These are phyloP conservation scores for Zalaria sp. DNA, from an alignment of 2,329 filamentous ascomycete genomes.

Conservation along the genomic window DNA sequence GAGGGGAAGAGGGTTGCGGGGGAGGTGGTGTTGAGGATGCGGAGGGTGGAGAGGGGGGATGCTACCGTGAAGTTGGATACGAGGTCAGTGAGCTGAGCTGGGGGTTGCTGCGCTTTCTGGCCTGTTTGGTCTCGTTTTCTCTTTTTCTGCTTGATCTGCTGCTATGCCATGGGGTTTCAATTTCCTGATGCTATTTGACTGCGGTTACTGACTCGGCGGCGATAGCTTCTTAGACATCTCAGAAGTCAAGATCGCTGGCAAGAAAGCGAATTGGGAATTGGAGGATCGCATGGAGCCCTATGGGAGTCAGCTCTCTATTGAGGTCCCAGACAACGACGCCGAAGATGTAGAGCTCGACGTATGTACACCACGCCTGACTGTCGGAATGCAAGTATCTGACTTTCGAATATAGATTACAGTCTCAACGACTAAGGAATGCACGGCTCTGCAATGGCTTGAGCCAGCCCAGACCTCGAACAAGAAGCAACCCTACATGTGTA, in stretches of 20 bases:
- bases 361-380: conserved; percentile 5
- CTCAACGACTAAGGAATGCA: conserved; percentile 75
- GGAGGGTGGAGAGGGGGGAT: conserved; percentile 59
- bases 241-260: conserved; percentile 54
- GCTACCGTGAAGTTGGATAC: conserved; percentile 74
- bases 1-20: conserved; percentile 63
- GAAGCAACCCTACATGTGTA: conserved; percentile 86
- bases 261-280: conserved; percentile 53
- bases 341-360: conserved; percentile 32
- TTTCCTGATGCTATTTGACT: too few species aligned
- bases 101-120: too few species aligned
- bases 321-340: conserved; percentile 29
- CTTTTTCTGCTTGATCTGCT: neutral
- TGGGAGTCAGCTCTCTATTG: conserved; percentile 54
- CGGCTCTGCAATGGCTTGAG: conserved; percentile 88
- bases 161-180: too few species aligned
- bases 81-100: conserved; percentile 24
- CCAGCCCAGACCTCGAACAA: conserved; percentile 90
- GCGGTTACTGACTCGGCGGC: too few species aligned
- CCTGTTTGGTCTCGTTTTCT: neutral
- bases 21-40: conserved; percentile 60
- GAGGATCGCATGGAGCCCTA: conserved; percentile 59
- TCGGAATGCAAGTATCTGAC: too few species aligned
- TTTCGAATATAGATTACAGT: conserved; percentile 45
- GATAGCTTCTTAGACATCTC: conserved; percentile 55